Conservation (phyloP, 2,329 filamentous ascomycete genomes). For the Verticillium isaacii region DNA sequence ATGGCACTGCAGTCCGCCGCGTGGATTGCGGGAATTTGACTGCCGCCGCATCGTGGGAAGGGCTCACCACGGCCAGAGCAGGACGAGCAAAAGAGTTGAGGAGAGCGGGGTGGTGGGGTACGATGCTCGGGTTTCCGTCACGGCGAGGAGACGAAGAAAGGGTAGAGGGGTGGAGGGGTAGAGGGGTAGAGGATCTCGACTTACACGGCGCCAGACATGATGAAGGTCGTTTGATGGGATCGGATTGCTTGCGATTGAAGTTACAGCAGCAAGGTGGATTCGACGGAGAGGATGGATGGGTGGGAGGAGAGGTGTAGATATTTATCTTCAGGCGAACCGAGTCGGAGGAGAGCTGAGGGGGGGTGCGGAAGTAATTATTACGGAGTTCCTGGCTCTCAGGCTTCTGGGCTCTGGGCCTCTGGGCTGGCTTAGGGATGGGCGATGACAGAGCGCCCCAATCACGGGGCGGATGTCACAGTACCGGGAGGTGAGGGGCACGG, state of each 20-base stretch:
- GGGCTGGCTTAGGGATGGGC: neutral
- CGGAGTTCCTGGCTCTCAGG: neutral
- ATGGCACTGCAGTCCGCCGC: neutral
- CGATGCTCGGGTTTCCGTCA: constrained; percentile 6
- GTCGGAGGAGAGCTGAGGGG: neutral
- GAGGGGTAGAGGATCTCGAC: constrained; percentile 29
- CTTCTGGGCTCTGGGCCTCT: neutral
- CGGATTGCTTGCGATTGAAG: constrained; percentile 3
- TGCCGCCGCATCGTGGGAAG: constrained; percentile 14
- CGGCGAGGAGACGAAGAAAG: neutral
- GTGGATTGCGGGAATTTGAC: constrained; percentile 24
- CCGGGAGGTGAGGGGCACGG: neutral
- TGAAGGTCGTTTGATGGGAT: constrained; percentile 22
- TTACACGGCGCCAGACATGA: constrained; percentile 66
- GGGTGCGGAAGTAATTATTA: neutral
- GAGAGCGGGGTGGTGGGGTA: constrained; percentile 38
- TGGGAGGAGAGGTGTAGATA: constrained; percentile 12
- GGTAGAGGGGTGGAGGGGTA: constrained; percentile 14
- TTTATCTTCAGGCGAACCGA: constrained; percentile 11
- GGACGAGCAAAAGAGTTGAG: constrained; percentile 14
- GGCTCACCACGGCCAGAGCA: constrained; percentile 5
- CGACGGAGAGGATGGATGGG: constrained; percentile 5
- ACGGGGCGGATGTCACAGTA: neutral
- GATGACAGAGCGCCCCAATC: neutral
- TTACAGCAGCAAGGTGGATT: constrained; percentile 6